A percentile compares a stretch with the other conserved stretches of the same genome.
phyloP scores from a whole-genome alignment of 192 early-diverging fungal genomes.

The Entomortierella beljakovae region DNA sequence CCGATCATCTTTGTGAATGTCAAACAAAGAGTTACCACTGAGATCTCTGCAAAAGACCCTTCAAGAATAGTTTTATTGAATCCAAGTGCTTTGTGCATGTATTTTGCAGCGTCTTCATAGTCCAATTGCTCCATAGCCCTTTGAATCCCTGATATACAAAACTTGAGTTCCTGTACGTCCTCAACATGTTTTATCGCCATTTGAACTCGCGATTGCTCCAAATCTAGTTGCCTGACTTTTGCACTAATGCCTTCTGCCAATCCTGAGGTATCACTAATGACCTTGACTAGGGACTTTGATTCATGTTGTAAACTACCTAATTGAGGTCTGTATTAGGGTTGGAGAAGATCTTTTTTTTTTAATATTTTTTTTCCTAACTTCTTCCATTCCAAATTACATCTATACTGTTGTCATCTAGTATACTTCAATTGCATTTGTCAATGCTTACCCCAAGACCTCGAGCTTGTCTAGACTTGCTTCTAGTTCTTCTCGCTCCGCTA shows the following conservation, averaged over 20 bases:
- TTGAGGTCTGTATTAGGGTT: slow-evolving; percentile 59
- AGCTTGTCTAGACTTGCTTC: slow-evolving; percentile 65
- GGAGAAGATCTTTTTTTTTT: neutral
- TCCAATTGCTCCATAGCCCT: slow-evolving; percentile 69
- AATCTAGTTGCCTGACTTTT: slow-evolving; percentile 87
- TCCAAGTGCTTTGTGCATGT: slow-evolving; percentile 69
- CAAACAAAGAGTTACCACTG: slow-evolving; percentile 48
- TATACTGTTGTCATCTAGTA: too few species aligned
- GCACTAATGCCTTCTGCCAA: slow-evolving; percentile 87
- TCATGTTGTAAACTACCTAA: slow-evolving; percentile 61
- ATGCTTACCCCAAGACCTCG: slow-evolving; percentile 63
- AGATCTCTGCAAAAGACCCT: slow-evolving; percentile 71
- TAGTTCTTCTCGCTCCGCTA: slow-evolving; percentile 58
- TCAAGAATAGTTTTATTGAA: slow-evolving; percentile 70
- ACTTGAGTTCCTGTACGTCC: slow-evolving; percentile 79
- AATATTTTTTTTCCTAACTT: too few species aligned
- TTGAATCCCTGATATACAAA: slow-evolving; percentile 75
- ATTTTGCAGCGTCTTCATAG: slow-evolving; percentile 75
- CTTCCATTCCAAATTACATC: too few species aligned
- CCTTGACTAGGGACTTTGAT: slow-evolving; percentile 59
- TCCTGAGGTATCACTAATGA: slow-evolving; percentile 72
- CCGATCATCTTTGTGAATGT: neutral
- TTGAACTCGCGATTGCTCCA: slow-evolving; percentile 81
- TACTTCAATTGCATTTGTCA: neutral
- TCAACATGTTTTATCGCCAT: slow-evolving; percentile 76